Conservation (phyloP, 164 flowering plant genomes). For the Platanus orientalis region DNA sequence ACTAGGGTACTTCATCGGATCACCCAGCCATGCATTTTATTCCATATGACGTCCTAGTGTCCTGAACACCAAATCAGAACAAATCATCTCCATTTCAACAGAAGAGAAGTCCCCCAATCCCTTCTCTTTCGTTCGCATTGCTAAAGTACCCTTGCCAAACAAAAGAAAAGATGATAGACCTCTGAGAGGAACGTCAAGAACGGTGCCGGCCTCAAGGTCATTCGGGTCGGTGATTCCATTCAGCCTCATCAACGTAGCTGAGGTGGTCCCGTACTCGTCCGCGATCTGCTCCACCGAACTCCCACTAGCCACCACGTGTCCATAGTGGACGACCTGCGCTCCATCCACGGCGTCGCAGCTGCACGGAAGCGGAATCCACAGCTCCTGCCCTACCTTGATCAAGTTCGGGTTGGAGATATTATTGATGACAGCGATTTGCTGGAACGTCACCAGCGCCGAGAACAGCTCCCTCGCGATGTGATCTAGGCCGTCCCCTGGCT, state of each 20-base stretch:
- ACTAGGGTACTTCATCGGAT: too few species aligned
- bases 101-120: too few species aligned
- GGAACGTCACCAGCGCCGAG: constrained; percentile 32
- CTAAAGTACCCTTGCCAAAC: too few species aligned
- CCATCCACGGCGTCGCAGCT: constrained; percentile 64
- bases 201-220: constrained; percentile 43
- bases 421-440: constrained; percentile 44
- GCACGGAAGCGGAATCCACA: constrained; percentile 76
- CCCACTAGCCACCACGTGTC: constrained; percentile 43
- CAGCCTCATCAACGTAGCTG: constrained; percentile 30
- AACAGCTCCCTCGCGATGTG: constrained; percentile 50
- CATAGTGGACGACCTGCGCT: constrained; percentile 59
- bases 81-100: too few species aligned
- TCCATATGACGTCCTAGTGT: too few species aligned
- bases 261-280: constrained; percentile 33
- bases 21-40: too few species aligned
- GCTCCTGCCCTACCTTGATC: constrained; percentile 40
- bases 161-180: constrained; percentile 34
- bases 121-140: too few species aligned
- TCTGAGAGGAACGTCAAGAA: constrained; percentile 69
- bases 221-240: constrained; percentile 36
- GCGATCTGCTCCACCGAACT: constrained; percentile 52
- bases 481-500: constrained; percentile 41
- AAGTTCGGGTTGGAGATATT: constrained; percentile 21
- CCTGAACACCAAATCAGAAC: too few species aligned